Percentiles rank a stretch among this genome's conserved stretches.
phyloP scores from a whole-genome alignment of 208 protist genomes.

The Trypanosoma theileri region DNA sequence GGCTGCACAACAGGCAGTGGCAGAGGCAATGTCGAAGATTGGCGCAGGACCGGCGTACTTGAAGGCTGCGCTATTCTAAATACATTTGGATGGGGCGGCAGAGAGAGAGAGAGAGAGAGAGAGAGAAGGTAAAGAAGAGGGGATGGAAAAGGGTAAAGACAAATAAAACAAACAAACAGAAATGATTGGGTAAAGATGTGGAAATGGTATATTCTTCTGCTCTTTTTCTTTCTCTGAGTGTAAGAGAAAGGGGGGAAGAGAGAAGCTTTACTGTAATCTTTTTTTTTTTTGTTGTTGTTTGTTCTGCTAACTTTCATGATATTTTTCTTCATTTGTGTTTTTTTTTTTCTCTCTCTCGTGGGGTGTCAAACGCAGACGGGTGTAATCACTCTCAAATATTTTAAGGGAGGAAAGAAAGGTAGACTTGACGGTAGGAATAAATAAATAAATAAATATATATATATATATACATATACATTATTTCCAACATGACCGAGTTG shows the following conservation, averaged over 20 bases:
- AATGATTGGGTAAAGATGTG: no score
- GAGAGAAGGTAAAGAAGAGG: not conserved
- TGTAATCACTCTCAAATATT: no score
- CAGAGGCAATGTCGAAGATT: slow-evolving; percentile 42
- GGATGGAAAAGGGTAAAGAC: not conserved
- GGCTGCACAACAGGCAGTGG: slow-evolving; percentile 36
- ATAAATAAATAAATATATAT: no score
- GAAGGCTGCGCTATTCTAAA: slow-evolving; percentile 44
- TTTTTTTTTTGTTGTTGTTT: not conserved
- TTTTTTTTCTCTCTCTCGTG: not conserved
- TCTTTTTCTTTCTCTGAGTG: no score
- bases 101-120: not conserved
- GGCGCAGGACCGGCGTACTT: slow-evolving; percentile 67
- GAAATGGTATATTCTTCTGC: no score
- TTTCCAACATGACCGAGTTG: slow-evolving; percentile 24
- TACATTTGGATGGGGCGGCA: no score
- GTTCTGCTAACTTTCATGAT: not conserved
- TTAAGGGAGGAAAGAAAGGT: no score
- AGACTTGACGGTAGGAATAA: no score
- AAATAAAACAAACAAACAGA: no score
- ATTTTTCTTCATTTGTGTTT: not conserved
- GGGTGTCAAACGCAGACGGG: not conserved
- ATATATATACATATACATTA: not conserved
- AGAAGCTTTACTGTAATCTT: not conserved
- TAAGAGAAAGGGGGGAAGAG: not conserved